A percentile compares a stretch with the other conserved stretches of the same genome.
Conservation (phyloP, 1,284 basidiomycete species). For the Trichosporon sp. region DNA sequence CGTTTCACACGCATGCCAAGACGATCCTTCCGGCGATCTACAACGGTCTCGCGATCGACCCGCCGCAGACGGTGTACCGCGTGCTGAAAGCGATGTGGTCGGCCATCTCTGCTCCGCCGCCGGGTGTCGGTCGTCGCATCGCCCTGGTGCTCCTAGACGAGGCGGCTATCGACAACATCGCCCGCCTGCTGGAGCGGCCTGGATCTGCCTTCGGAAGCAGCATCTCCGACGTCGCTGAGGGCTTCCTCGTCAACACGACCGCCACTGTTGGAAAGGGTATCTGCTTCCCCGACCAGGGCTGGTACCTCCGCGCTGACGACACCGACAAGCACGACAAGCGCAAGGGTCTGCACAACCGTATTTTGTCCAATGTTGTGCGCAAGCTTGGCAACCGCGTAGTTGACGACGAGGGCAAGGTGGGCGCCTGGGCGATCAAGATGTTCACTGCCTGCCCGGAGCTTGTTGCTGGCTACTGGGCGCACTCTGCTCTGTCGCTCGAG, state of each 20-base stretch:
- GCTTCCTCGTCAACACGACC: constrained; percentile 82
- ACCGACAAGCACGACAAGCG: constrained; percentile 34
- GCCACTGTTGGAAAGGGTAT: constrained; percentile 75
- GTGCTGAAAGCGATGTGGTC: constrained; percentile 42
- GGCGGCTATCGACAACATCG: constrained; percentile 61
- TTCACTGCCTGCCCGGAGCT: constrained; percentile 78
- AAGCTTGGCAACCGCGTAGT: constrained; percentile 61
- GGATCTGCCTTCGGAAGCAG: constrained; percentile 54
- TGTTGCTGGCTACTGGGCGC: constrained; percentile 71
- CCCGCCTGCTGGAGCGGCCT: constrained; percentile 72
- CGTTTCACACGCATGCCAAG: constrained; percentile 38
- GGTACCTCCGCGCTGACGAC: constrained; percentile 66
- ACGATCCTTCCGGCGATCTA: constrained; percentile 37
- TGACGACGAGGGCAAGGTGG: constrained; percentile 71
- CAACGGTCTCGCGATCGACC: constrained; percentile 40
- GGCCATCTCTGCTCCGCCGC: constrained; percentile 32
- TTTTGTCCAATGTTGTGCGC: constrained; percentile 68
- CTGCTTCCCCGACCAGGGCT: constrained; percentile 82
- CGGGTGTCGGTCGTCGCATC: constrained; percentile 34
- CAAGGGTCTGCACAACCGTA: constrained; percentile 67
- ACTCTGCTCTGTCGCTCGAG: constrained; percentile 69
- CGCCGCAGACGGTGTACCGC: constrained; percentile 43
- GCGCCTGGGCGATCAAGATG: constrained; percentile 74
- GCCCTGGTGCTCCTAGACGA: constrained; percentile 44
- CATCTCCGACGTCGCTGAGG: constrained; percentile 72